Evolutionary conservation across 306 rosid genomes (phyloP).

Genomic region (Pyrus bretschneideri): DNA sequence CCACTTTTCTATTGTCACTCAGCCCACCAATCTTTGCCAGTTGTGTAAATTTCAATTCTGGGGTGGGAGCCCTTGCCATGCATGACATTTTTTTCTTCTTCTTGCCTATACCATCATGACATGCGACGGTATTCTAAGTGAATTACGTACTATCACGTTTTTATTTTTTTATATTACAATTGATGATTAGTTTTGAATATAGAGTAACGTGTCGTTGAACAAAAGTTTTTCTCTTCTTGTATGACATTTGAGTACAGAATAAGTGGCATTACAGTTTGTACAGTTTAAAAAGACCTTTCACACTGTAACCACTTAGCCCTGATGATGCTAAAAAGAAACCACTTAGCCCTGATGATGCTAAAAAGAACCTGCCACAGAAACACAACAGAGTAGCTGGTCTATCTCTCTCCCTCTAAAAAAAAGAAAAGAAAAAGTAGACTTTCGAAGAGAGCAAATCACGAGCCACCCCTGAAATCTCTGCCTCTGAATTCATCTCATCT

Average conservation of each 20-base stretch:
- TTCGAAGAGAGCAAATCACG: constrained; percentile 80
- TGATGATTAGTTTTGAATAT: background rate
- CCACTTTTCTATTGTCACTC: constrained; percentile 14
- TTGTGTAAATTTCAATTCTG: background rate
- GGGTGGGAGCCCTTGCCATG: background rate
- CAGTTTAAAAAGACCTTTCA: constrained; percentile 24
- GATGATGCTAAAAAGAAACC: constrained; percentile 51
- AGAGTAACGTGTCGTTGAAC: no score
- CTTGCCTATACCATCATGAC: background rate
- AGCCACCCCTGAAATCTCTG: constrained; percentile 59
- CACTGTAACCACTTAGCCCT: constrained; percentile 60
- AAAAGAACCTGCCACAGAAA: constrained; percentile 39
- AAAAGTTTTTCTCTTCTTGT: background rate
- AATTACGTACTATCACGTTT: no score
- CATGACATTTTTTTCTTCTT: background rate
- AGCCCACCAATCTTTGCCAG: constrained; percentile 20
- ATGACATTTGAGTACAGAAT: constrained; percentile 6
- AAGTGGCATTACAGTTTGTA: constrained; percentile 26
- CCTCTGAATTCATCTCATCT: constrained; percentile 48
- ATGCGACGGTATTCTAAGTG: background rate
- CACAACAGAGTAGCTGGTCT: constrained; percentile 25
- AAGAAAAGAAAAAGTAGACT: constrained; percentile 19
- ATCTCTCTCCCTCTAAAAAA: background rate
- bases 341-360: constrained; percentile 49
- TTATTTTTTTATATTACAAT: no score